phyloP scores from a whole-genome alignment of 2,329 filamentous ascomycete species.

The Ascochyta rabiei region DNA sequence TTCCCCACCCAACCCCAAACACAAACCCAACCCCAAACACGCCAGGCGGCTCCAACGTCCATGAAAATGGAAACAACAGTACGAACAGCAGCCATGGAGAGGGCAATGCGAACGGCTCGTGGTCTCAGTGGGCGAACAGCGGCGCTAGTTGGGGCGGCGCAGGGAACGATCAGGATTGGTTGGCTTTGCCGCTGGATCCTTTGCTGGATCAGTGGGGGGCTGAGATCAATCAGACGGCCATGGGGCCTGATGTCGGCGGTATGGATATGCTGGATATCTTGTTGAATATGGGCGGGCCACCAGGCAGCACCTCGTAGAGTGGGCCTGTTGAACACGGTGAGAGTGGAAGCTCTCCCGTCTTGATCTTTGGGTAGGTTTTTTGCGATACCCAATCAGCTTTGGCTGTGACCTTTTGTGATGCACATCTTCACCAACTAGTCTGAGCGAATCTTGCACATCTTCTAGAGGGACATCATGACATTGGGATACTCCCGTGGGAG shows the following conservation, averaged over 20 bases:
- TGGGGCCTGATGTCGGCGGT: conserved; percentile 69
- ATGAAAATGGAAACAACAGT: conserved; percentile 9
- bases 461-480: too few species aligned
- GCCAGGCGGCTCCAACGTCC: conserved; percentile 10
- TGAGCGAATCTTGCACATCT: too few species aligned
- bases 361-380: not conserved
- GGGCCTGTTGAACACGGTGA: not conserved
- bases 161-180: conserved; percentile 59
- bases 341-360: not conserved
- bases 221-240: conserved; percentile 61
- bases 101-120: conserved; percentile 7
- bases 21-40: not conserved
- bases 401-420: not conserved
- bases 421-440: too few species aligned
- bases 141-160: conserved; percentile 26
- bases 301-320: conserved; percentile 25
- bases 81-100: conserved; percentile 24
- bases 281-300: conserved; percentile 47
- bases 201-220: conserved; percentile 64
- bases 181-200: conserved; percentile 66
- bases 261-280: conserved; percentile 58
- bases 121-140: conserved; percentile 29
- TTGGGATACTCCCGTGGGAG: too few species aligned
- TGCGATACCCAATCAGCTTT: conserved; percentile 10
- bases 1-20: not conserved